Conservation (phyloP, 2,329 filamentous ascomycete species). For the Colletotrichum plurivorum region DNA sequence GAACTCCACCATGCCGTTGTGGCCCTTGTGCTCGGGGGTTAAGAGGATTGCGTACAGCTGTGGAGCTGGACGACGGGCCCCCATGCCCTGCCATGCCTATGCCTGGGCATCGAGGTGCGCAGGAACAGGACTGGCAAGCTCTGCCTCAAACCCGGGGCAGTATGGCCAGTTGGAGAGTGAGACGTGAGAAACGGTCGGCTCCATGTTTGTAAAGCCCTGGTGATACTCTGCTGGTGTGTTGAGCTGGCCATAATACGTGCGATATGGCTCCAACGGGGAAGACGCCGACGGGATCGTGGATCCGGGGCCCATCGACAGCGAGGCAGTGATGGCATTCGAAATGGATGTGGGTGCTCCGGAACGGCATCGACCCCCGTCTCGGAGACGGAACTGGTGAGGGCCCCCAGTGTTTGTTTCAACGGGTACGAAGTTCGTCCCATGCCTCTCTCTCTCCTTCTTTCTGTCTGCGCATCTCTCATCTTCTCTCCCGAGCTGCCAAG, state of each 20-base stretch:
- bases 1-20: constrained; percentile 14
- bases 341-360: neutral
- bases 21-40: constrained; percentile 16
- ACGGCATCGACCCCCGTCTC: constrained; percentile 11
- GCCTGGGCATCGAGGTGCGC: neutral
- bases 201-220: neutral
- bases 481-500: constrained; percentile 29
- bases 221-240: neutral
- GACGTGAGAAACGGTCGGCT: neutral
- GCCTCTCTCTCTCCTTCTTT: neutral
- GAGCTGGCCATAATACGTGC: neutral
- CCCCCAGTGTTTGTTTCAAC: constrained; percentile 38
- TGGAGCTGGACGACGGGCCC: constrained; percentile 9
- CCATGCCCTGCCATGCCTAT: neutral
- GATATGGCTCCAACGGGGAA: constrained; percentile 11
- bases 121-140: neutral
- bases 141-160: neutral
- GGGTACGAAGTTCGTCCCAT: constrained; percentile 33
- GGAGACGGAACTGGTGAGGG: constrained; percentile 10
- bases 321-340: constrained; percentile 30
- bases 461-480: neutral
- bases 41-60: constrained; percentile 27
- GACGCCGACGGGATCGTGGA: constrained; percentile 14
- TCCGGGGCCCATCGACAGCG: constrained; percentile 21
- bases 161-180: neutral